These are phyloP conservation scores for Patellaria atrata DNA, from an alignment of 495 filamentous ascomycete genomes.

Conservation along the genomic window DNA sequence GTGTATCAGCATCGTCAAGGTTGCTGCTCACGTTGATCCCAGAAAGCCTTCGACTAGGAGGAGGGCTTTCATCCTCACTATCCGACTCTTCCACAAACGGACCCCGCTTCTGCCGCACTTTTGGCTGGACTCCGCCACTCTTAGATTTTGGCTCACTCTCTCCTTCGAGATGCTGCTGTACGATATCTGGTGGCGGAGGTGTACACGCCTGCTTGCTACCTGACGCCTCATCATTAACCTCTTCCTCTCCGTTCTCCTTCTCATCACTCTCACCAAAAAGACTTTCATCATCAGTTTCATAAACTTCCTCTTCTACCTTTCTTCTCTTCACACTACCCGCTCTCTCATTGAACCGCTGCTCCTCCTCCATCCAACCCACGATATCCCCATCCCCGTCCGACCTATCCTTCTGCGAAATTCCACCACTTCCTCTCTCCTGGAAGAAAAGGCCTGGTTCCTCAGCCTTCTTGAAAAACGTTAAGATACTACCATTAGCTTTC, in stretches of 20 bases:
- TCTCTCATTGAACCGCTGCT: slow-evolving; percentile 38
- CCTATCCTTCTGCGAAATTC: slow-evolving; percentile 7
- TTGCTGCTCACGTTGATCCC: background rate
- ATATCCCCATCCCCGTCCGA: slow-evolving; percentile 32
- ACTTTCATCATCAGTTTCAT: too few species aligned
- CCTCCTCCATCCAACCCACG: slow-evolving; percentile 21
- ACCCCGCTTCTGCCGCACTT: slow-evolving; percentile 24
- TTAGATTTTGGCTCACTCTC: slow-evolving; percentile 23
- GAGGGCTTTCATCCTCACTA: slow-evolving; percentile 40
- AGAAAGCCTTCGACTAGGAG: slow-evolving; percentile 11
- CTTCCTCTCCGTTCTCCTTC: background rate
- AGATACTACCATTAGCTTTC: slow-evolving; percentile 57
- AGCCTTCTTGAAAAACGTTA: slow-evolving; percentile 70
- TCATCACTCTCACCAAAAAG: slow-evolving; percentile 15
- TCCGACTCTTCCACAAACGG: slow-evolving; percentile 59
- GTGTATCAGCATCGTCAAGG: background rate
- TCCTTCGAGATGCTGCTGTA: slow-evolving; percentile 20
- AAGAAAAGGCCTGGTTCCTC: slow-evolving; percentile 32
- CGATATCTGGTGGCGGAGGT: slow-evolving; percentile 14
- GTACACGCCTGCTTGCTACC: too few species aligned
- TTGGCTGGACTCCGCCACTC: slow-evolving; percentile 16
- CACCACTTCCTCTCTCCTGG: slow-evolving; percentile 22
- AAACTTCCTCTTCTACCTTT: slow-evolving; percentile 21
- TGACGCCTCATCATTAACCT: too few species aligned
- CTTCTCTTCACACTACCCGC: slow-evolving; percentile 31